Base-by-base conservation (phyloP, 192 early-diverging fungal species). In the Allomyces macrogynus region DNA sequence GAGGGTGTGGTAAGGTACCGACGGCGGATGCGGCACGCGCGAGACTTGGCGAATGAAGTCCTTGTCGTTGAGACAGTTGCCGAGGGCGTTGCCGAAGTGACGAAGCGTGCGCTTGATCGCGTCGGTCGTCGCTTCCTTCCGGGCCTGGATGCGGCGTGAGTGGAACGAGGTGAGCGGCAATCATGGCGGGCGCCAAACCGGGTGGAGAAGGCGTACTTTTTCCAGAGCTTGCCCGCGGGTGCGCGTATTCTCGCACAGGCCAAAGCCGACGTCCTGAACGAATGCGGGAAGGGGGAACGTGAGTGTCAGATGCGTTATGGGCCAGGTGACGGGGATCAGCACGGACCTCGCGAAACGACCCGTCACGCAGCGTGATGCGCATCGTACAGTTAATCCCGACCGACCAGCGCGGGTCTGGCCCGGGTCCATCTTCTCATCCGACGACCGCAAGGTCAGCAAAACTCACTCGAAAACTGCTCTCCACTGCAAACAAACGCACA, bases 41-140 rank as follows among this genome's bases (percentile, higher is more conserved):
- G 26, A 42, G 1, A 81, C 63, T 25, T 68, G 71, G 44, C 65
- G 67, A 24, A 81, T 63, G 71, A 73, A 89, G 54, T 85, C 76
- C 73, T 91, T 94, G 69, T 91, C 87, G 73, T 93, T 89, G 7
- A 91, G 72, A 67, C 91, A 90, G 68, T 89, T 87, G 14, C 93
- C 88, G 63, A 95, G 62, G 20, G 79, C 72, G 65, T 92, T 91
- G 62, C 95, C 95, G 73, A 95, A 95, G 60, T 75, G 72, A 2
- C 86, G 81, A 68, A 96, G 71, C 8, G 91, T 83, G n/a, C 93
- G 78, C 73, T 95, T 98, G 14, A 89, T 66, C 0, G 75, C 93
- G 73, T 98, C 95, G 0, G 93, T 96, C 0, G 78, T 76, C 1
- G 95, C 87, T 74, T 92, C 90, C 66, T 98, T 98, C 65, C 86